These are phyloP conservation scores for Ilex asprella DNA, from an alignment of 257 asterid genomes.

Conservation along the genomic window DNA sequence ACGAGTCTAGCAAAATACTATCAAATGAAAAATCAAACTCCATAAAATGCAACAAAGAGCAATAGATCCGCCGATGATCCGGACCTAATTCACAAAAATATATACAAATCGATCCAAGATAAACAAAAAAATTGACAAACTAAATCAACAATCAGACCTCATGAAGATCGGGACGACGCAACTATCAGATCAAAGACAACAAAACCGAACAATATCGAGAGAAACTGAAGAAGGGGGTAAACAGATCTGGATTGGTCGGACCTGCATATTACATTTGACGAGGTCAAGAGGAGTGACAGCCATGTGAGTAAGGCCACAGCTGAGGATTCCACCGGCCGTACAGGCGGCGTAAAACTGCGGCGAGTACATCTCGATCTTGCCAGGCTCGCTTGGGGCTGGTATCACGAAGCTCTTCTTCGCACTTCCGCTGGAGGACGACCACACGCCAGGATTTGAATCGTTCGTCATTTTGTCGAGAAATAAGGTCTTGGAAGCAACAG, in stretches of 20 bases:
- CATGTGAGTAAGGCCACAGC: conserved; percentile 95
- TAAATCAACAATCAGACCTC: too few relatives aligned
- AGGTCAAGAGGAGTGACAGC: conserved; percentile 95
- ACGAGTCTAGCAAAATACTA: too few relatives aligned
- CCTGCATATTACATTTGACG: conserved; percentile 99
- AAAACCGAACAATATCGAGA: not conserved
- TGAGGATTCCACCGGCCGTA: conserved; percentile 78
- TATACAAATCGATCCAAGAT: not conserved
- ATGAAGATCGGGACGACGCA: too few relatives aligned
- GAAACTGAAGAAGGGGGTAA: too few relatives aligned
- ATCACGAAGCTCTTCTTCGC: conserved; percentile 36
- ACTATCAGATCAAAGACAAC: not conserved
- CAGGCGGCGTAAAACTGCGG: conserved; percentile 81
- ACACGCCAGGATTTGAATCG: conserved; percentile 15
- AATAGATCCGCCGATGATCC: not conserved
- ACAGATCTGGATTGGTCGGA: conserved; percentile 1
- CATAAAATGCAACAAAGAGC: not conserved
- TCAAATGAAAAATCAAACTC: too few relatives aligned
- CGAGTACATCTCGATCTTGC: conserved; percentile 78
- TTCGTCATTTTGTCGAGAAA: conserved; percentile 20
- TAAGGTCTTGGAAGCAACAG: conserved; percentile 35
- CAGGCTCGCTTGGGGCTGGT: conserved; percentile 60
- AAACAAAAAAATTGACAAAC: too few relatives aligned
- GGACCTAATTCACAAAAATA: too few relatives aligned
- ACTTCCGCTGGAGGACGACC: conserved; percentile 14